Evolutionary conservation across 345 rosid species (phyloP).

Genomic region (Citrus mangshanensis): DNA sequence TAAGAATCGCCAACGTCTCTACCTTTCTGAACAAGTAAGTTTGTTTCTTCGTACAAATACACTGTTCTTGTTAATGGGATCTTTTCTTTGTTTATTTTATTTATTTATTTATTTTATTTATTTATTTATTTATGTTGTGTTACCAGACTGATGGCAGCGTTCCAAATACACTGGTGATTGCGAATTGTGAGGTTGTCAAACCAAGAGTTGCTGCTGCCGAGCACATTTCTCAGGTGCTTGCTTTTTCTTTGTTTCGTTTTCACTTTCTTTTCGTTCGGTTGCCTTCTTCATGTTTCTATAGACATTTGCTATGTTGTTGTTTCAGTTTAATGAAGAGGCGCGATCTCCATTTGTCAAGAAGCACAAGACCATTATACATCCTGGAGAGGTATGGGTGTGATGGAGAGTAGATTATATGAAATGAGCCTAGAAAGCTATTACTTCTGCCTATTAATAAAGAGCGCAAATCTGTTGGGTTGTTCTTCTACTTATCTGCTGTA

Average conservation of each 20-base stretch:
- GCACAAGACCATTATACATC: slow-evolving; percentile 98
- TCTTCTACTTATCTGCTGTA: background rate
- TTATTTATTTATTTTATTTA: slow-evolving; percentile 3
- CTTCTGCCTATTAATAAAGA: background rate
- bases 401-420: background rate
- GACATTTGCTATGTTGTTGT: background rate
- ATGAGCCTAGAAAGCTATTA: background rate
- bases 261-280: background rate
- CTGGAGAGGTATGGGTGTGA: slow-evolving; percentile 77
- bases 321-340: slow-evolving; percentile 97
- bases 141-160: slow-evolving; percentile 84
- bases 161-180: slow-evolving; percentile 90
- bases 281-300: background rate
- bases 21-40: slow-evolving; percentile 75
- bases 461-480: background rate
- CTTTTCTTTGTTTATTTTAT: background rate
- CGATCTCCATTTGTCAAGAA: slow-evolving; percentile 98
- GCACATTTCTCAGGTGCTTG: slow-evolving; percentile 67
- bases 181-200: slow-evolving; percentile 77
- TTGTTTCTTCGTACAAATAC: background rate
- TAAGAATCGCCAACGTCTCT: slow-evolving; percentile 84
- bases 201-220: slow-evolving; percentile 84
- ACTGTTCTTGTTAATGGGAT: background rate
- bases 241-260: background rate
- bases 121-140: slow-evolving; percentile 11